These are phyloP conservation scores for Jaminaea rosea DNA, from an alignment of 1,284 basidiomycete species.

Conservation along the genomic window DNA sequence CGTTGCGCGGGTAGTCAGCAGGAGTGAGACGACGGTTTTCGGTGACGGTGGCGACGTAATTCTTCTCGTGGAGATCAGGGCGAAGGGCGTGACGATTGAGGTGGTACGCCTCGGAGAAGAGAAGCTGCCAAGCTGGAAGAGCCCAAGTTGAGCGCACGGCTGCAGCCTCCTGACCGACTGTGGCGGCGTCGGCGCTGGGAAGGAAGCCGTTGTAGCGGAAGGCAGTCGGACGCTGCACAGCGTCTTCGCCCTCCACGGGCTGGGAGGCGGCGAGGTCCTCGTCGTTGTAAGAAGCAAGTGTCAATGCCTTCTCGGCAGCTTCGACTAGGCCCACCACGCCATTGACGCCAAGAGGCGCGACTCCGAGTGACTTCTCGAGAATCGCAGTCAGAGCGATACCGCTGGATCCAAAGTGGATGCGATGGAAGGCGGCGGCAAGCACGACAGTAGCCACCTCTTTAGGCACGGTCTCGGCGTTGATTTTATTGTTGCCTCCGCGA, in stretches of 20 bases:
- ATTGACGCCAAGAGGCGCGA: constrained; percentile 33
- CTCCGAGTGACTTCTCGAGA: constrained; percentile 25
- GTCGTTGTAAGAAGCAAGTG: constrained; percentile 23
- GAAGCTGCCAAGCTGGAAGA: constrained; percentile 42
- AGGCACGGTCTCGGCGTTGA: constrained; percentile 21
- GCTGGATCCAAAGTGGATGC: constrained; percentile 23
- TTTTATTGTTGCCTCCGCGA: constrained; percentile 32
- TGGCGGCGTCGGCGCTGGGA: constrained; percentile 18
- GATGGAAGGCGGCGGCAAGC: constrained; percentile 28
- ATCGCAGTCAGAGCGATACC: constrained; percentile 18
- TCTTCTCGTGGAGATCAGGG: constrained; percentile 79
- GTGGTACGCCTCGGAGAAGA: constrained; percentile 46
- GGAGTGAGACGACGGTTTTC: constrained; percentile 94
- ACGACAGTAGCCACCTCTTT: constrained; percentile 34
- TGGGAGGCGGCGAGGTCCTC: constrained; percentile 29
- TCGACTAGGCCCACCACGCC: constrained; percentile 31
- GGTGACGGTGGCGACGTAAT: constrained; percentile 82
- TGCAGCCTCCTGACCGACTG: constrained; percentile 20
- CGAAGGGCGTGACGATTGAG: constrained; percentile 48
- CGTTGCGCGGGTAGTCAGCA: constrained; percentile 89
- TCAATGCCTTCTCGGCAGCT: constrained; percentile 22
- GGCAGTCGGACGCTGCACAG: constrained; percentile 26
- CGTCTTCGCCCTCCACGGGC: constrained; percentile 30
- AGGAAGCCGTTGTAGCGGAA: constrained; percentile 39
- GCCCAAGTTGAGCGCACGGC: constrained; percentile 37